phyloP scores from a whole-genome alignment of 2,329 filamentous ascomycete species.

The Amesomyces nigricolor region DNA sequence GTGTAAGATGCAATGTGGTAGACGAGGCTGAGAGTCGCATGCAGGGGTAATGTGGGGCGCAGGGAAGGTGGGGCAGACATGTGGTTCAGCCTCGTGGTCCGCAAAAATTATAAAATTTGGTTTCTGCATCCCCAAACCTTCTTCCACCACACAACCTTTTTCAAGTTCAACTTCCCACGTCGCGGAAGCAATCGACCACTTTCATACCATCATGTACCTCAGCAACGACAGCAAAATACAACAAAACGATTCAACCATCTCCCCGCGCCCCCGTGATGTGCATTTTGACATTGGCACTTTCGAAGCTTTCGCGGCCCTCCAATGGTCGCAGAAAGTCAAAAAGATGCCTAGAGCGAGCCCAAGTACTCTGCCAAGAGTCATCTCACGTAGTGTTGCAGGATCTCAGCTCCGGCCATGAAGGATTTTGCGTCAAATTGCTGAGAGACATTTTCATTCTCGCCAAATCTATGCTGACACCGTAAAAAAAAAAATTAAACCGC shows the following conservation, averaged over 20 bases:
- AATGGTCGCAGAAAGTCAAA: conserved; percentile 80
- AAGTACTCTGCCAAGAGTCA: conserved; percentile 81
- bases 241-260: background rate
- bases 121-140: background rate
- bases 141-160: background rate
- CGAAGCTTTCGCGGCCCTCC: conserved; percentile 77
- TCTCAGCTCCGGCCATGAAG: conserved; percentile 69
- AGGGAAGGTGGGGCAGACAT: background rate
- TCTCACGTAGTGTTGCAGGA: conserved; percentile 92
- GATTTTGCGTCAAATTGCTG: conserved; percentile 80
- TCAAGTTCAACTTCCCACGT: conserved; percentile 20
- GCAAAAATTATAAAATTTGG: conserved; percentile 20
- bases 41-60: conserved; percentile 2
- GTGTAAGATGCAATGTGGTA: conserved; percentile 20
- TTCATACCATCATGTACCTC: background rate
- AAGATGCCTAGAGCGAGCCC: conserved; percentile 72
- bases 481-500: background rate
- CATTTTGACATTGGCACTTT: conserved; percentile 60
- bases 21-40: conserved; percentile 18
- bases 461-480: background rate
- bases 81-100: conserved; percentile 7
- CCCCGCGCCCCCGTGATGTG: conserved; percentile 2
- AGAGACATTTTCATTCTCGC: conserved; percentile 55
- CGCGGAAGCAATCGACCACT: background rate
- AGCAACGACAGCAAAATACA: conserved; percentile 6